These are phyloP conservation scores for Arachnomyces sp. DNA, from an alignment of 2,329 filamentous ascomycete species.

Conservation along the genomic window DNA sequence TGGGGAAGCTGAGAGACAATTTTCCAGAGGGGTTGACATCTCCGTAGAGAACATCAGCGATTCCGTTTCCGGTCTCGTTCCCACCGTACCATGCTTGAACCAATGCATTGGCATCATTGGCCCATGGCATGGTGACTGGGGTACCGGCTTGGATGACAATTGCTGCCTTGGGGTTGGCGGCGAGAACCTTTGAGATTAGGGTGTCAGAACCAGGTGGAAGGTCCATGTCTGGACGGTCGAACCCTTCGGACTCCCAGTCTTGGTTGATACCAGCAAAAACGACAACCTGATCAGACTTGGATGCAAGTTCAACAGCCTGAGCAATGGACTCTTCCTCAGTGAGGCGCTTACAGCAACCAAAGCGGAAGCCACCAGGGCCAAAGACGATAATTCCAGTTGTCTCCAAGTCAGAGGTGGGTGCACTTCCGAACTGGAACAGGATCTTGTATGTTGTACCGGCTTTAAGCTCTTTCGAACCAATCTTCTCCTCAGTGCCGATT, in stretches of 20 bases:
- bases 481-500: constrained; percentile 56
- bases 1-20: constrained; percentile 66
- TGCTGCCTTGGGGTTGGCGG: constrained; percentile 60
- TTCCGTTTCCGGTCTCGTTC: constrained; percentile 76
- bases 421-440: constrained; percentile 53
- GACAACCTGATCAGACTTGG: constrained; percentile 66
- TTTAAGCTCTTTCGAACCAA: constrained; percentile 50
- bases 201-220: constrained; percentile 49
- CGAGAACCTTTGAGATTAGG: constrained; percentile 56
- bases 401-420: constrained; percentile 51
- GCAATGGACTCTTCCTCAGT: constrained; percentile 54
- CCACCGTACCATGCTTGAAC: constrained; percentile 80
- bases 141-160: constrained; percentile 74
- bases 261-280: constrained; percentile 70
- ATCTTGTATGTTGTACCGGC: constrained; percentile 54
- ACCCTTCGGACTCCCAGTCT: constrained; percentile 75
- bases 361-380: constrained; percentile 53
- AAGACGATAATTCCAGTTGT: constrained; percentile 43
- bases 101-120: constrained; percentile 45
- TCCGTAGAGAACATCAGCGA: constrained; percentile 71
- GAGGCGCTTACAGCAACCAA: constrained; percentile 55
- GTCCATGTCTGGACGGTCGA: constrained; percentile 52
- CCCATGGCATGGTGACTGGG: constrained; percentile 50
- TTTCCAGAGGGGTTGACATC: constrained; percentile 68
- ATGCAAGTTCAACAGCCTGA: constrained; percentile 60